Conservation (phyloP, 2,329 filamentous ascomycete species). For the Phialophora verrucosa region DNA sequence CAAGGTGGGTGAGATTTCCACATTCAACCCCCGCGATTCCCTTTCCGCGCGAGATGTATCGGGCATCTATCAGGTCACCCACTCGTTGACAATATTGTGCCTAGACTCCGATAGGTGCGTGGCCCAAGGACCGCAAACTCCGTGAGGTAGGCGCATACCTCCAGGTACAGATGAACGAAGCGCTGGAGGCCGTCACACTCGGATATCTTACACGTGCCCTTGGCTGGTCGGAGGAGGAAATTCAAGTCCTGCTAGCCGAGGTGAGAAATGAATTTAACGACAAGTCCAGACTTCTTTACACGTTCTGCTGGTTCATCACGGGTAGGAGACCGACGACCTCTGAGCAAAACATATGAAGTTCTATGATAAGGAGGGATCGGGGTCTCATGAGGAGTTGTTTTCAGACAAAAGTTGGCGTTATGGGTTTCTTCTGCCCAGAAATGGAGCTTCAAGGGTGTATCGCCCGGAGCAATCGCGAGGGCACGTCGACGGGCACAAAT, state of each 20-base stretch:
- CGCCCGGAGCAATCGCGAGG: not conserved
- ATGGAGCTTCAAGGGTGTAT: not conserved
- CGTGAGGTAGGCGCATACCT: conserved; percentile 49
- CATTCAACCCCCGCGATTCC: too few relatives aligned
- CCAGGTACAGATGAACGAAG: conserved; percentile 42
- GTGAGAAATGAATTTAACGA: conserved; percentile 39
- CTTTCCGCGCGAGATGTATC: not conserved
- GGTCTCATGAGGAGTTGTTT: not conserved
- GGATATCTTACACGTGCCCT: conserved; percentile 47
- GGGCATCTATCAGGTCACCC: not conserved
- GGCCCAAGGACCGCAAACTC: conserved; percentile 44
- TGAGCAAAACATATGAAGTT: not conserved
- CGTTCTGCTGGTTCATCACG: conserved; percentile 37
- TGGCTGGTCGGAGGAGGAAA: conserved; percentile 40
- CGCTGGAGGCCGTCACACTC: conserved; percentile 46
- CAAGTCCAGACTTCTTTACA: conserved; percentile 28
- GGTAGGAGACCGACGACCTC: conserved; percentile 34
- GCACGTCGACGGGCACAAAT: too few relatives aligned
- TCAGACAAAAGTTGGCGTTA: not conserved
- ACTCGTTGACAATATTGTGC: conserved; percentile 6
- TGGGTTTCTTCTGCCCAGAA: not conserved
- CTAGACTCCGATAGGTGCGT: conserved; percentile 41
- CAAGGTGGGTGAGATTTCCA: conserved; percentile 27
- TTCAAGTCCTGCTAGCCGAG: conserved; percentile 36
- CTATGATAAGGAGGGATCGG: not conserved